A percentile compares a stretch with the other conserved stretches of the same genome.
Conservation (phyloP, 2,329 filamentous ascomycete species). For the Fusarium sp. region DNA sequence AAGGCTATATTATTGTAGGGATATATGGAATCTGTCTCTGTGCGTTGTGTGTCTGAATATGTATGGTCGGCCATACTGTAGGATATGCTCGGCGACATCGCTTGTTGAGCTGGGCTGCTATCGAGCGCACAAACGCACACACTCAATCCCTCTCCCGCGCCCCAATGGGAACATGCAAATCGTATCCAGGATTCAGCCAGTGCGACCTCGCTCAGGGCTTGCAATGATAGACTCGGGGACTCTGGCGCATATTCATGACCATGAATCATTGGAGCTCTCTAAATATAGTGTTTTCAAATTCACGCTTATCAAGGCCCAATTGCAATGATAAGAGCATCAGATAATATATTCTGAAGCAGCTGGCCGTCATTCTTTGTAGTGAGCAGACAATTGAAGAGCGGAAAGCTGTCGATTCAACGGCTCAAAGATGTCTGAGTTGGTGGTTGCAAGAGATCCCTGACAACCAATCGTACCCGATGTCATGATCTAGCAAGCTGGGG, state of each 20-base stretch:
- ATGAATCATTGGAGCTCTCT: conserved; percentile 7
- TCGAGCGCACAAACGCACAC: conserved; percentile 34
- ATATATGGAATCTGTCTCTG: background rate
- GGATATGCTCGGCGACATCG: conserved; percentile 31
- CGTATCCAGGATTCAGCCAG: conserved; percentile 36
- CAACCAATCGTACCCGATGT: conserved; percentile 39
- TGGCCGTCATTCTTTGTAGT: background rate
- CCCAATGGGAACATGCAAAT: conserved; percentile 34
- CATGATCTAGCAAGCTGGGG: conserved; percentile 35
- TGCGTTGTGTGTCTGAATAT: background rate
- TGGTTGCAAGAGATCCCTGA: conserved; percentile 32
- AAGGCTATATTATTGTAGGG: background rate
- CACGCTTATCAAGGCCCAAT: conserved; percentile 26
- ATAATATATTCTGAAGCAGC: conserved; percentile 12
- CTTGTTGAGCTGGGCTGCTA: conserved; percentile 37
- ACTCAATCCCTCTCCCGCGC: conserved; percentile 23
- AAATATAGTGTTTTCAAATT: conserved; percentile 1
- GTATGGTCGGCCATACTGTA: conserved; percentile 17
- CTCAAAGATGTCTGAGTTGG: conserved; percentile 34
- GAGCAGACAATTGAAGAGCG: conserved; percentile 21
- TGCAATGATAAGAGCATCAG: background rate
- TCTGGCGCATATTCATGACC: conserved; percentile 33
- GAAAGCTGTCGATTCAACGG: conserved; percentile 28
- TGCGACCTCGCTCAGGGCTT: conserved; percentile 36
- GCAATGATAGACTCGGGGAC: conserved; percentile 11